phyloP scores from a whole-genome alignment of 768 basidiomycete species.

The Leucocoprinus birnbaumii region DNA sequence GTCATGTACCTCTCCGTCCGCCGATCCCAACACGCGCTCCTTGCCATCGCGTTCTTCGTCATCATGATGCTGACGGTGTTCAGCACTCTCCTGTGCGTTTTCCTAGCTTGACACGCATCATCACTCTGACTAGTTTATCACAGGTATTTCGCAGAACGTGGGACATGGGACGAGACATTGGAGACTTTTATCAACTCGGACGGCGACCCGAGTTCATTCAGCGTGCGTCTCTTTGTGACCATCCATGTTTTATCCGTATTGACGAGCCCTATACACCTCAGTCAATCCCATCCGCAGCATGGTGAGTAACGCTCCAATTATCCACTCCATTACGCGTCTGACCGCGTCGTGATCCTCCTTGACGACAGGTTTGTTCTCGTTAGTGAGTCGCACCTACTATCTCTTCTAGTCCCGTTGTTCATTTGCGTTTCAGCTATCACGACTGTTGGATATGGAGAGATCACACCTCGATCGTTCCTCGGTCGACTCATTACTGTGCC shows the following conservation, averaged over 20 bases:
- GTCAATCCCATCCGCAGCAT: slow-evolving; percentile 45
- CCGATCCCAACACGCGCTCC: slow-evolving; percentile 80
- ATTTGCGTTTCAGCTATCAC: slow-evolving; percentile 57
- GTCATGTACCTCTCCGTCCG: slow-evolving; percentile 91
- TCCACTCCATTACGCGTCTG: slow-evolving; percentile 19
- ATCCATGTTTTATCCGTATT: slow-evolving; percentile 37
- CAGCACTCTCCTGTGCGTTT: slow-evolving; percentile 71
- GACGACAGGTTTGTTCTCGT: slow-evolving; percentile 75
- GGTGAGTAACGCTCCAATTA: slow-evolving; percentile 37
- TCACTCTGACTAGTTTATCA: neutral
- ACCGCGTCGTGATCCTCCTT: too few relatives aligned
- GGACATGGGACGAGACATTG: slow-evolving; percentile 82
- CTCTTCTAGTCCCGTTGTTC: neutral
- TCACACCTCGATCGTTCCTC: slow-evolving; percentile 84
- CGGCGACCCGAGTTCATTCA: slow-evolving; percentile 79
- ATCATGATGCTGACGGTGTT: slow-evolving; percentile 85
- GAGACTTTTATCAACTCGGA: slow-evolving; percentile 83
- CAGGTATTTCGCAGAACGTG: slow-evolving; percentile 90
- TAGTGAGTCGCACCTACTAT: slow-evolving; percentile 46
- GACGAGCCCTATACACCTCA: slow-evolving; percentile 7
- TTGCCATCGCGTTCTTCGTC: slow-evolving; percentile 88
- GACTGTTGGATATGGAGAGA: slow-evolving; percentile 91
- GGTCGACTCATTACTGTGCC: slow-evolving; percentile 85
- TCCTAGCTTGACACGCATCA: neutral
- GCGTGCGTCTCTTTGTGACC: slow-evolving; percentile 36